Evolutionary conservation across 192 early-diverging fungal genomes (phyloP), one percentile per base, ranked within the genome.

Genomic region (Mortierella claussenii): DNA sequence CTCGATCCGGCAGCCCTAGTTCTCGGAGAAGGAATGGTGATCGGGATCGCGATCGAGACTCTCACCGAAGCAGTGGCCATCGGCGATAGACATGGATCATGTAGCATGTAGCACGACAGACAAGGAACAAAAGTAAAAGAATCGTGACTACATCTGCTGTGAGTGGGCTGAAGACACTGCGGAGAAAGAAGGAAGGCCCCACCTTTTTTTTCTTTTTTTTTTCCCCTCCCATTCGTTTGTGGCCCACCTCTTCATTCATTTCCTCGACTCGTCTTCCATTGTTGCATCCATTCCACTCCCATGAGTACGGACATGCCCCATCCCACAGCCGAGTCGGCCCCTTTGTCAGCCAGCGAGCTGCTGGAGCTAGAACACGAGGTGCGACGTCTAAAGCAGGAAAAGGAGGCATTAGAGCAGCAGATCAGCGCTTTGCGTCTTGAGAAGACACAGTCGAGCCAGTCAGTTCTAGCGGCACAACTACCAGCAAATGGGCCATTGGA

Each of bases 1-100:
- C 67, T 12, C 55, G 76, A 3, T 79, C 66, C 17, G 40, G 33
- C 8, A 78, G 74, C 32, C 74, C 76, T n/a, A 42, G 36, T 8
- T 20, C 30, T 45, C n/a, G 45, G 26, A 33, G 45, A 32, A 62
- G 33, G 44, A 18, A 26, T 8, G 60, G 62, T 24, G 70, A 60
- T 59, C 45, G 70, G 21, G 45, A 51, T 24, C 44, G 31, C 28
- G 44, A 47, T 33, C 44, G 55, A 27, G 40, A 57, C 4, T 23
- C n/a, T 8, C 30, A 47, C 33, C 44, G 55, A 27, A 24, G 45
- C 2, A 27, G 34, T 40, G 20, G n/a, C 40, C 57, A n/a, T n/a
- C n/a, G n/a, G n/a, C n/a, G n/a, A n/a, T n/a, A n/a, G n/a, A n/a
- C n/a, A n/a, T n/a, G n/a, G n/a, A n/a, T n/a, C n/a, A n/a, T n/a